These are phyloP conservation scores for Tylopilus subfusipes DNA, from an alignment of 768 basidiomycete species.

Conservation along the genomic window DNA sequence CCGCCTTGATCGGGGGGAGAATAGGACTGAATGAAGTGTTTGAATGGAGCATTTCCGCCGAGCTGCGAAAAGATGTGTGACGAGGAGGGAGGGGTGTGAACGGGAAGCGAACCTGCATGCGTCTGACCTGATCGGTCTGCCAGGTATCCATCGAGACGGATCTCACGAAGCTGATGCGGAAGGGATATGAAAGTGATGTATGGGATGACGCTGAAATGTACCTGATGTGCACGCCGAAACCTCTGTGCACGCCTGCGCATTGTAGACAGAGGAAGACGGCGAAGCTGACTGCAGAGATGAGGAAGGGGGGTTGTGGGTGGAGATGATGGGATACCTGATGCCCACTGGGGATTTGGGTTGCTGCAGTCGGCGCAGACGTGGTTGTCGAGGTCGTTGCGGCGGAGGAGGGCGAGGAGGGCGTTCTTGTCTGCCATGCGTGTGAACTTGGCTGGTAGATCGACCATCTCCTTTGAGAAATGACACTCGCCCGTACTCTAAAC, in stretches of 20 bases:
- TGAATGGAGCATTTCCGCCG: constrained; percentile 86
- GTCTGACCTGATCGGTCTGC: constrained; percentile 81
- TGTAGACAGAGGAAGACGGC: constrained; percentile 91
- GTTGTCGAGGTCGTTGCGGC: constrained; percentile 69
- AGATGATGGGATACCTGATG: constrained; percentile 55
- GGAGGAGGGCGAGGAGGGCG: constrained; percentile 66
- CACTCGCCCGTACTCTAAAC: neutral
- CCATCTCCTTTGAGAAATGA: constrained; percentile 1
- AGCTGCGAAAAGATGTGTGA: constrained; percentile 43
- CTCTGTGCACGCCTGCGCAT: constrained; percentile 79
- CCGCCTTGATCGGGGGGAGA: constrained; percentile 63
- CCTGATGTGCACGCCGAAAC: constrained; percentile 95
- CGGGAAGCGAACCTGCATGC: constrained; percentile 75
- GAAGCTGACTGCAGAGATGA: constrained; percentile 47
- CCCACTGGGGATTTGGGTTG: constrained; percentile 96
- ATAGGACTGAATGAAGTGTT: constrained; percentile 72
- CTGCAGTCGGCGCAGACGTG: constrained; percentile 77
- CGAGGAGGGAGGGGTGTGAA: neutral
- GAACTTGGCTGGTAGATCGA: constrained; percentile 3
- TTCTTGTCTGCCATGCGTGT: constrained; percentile 1
- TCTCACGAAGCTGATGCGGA: constrained; percentile 71
- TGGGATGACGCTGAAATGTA: constrained; percentile 4
- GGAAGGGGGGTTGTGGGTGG: neutral
- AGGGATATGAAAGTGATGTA: neutral
- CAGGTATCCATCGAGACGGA: constrained; percentile 97